phyloP scores from a whole-genome alignment of 441 rosid genomes.

The Adansonia madagascariensis region DNA sequence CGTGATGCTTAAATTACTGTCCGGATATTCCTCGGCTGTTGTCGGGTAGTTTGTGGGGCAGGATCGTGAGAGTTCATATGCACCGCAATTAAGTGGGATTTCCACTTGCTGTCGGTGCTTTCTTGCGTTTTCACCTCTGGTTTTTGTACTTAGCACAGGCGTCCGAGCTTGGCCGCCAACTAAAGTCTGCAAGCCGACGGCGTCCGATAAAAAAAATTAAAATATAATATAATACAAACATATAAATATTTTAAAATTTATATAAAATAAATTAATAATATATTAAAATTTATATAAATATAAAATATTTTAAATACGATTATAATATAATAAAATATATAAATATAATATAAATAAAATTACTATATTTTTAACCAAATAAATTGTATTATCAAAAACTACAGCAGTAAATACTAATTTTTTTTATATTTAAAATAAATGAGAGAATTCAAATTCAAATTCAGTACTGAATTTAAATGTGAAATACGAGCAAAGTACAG shows the following conservation, averaged over 20 bases:
- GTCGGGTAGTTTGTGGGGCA: conserved; percentile 51
- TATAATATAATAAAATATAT: no score
- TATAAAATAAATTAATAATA: background rate
- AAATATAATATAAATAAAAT: no score
- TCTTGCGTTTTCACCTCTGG: conserved; percentile 13
- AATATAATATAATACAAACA: background rate
- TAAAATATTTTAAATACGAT: no score
- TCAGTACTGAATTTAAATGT: no score
- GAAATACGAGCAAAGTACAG: no score
- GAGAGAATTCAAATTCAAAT: background rate
- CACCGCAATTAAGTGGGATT: conserved; percentile 51
- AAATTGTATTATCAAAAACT: no score
- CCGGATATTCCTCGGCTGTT: conserved; percentile 13
- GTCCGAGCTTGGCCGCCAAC: conserved; percentile 18
- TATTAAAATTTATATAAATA: no score
- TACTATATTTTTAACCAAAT: no score
- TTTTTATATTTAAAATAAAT: no score
- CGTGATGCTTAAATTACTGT: conserved; percentile 27
- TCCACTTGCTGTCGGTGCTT: conserved; percentile 29
- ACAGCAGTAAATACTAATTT: no score
- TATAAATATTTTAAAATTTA: no score
- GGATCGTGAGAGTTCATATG: conserved; percentile 32
- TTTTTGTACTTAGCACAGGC: conserved; percentile 1
- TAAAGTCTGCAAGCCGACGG: conserved; percentile 30
- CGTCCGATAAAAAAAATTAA: background rate